phyloP scores from a whole-genome alignment of 23 red algal species.

The Gracilaria domingensis region DNA sequence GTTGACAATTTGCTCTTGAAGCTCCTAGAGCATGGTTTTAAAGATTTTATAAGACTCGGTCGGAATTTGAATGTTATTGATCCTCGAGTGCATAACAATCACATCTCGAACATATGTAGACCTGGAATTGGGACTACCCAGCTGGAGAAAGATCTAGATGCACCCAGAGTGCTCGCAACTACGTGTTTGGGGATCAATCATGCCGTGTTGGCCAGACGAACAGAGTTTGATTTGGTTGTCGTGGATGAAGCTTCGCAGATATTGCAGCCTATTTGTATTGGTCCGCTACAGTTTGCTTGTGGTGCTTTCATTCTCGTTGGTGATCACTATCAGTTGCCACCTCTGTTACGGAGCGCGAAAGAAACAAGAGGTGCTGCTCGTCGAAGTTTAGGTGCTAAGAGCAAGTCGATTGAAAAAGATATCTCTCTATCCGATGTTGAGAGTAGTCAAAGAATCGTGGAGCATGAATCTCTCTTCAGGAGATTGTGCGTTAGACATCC shows the following conservation, averaged over 20 bases:
- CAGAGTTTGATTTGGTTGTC: slow-evolving; percentile 88
- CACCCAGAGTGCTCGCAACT: slow-evolving; percentile 68
- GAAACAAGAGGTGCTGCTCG: background rate
- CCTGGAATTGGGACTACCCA: slow-evolving; percentile 24
- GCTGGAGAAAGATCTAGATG: slow-evolving; percentile 61
- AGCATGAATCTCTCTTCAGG: slow-evolving; percentile 78
- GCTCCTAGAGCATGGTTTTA: slow-evolving; percentile 44
- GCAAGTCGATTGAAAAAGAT: background rate
- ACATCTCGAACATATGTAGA: slow-evolving; percentile 19
- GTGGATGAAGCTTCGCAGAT: slow-evolving; percentile 96
- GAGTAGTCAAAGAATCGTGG: background rate
- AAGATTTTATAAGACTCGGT: slow-evolving; percentile 71
- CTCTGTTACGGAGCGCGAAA: slow-evolving; percentile 52
- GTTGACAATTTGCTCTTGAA: slow-evolving; percentile 89
- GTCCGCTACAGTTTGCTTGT: slow-evolving; percentile 65
- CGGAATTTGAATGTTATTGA: slow-evolving; percentile 34
- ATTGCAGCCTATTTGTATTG: slow-evolving; percentile 83
- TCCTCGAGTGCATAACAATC: slow-evolving; percentile 40
- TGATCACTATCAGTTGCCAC: slow-evolving; percentile 93
- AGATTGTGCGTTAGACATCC: slow-evolving; percentile 81
- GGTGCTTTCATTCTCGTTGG: slow-evolving; percentile 91
- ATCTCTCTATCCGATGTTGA: background rate
- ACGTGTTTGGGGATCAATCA: slow-evolving; percentile 89
- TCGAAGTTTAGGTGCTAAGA: background rate
- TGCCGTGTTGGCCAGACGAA: slow-evolving; percentile 68